These are phyloP conservation scores for Micromonas pusilla DNA, from an alignment of 139 green algal species.

Conservation along the genomic window DNA sequence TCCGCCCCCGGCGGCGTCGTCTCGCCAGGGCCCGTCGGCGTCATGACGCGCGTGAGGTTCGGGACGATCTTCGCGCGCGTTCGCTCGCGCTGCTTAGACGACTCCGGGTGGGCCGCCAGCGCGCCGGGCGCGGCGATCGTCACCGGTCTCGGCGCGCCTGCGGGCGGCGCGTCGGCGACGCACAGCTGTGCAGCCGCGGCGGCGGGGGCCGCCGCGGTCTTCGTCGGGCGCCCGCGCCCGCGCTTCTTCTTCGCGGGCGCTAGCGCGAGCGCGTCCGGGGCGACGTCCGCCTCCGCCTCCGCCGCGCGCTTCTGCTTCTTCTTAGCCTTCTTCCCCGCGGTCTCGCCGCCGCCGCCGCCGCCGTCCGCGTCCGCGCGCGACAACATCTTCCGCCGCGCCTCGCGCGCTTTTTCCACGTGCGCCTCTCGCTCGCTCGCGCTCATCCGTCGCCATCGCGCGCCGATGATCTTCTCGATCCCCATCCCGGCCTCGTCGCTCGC, in stretches of 20 bases:
- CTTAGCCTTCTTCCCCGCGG: too few relatives aligned
- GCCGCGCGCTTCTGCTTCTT: background rate
- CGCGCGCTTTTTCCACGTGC: conserved; percentile 8
- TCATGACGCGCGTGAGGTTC: background rate
- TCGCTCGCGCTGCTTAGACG: too few relatives aligned
- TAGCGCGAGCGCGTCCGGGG: too few relatives aligned
- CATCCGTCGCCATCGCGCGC: background rate
- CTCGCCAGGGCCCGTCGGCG: too few relatives aligned
- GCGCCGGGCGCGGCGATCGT: background rate
- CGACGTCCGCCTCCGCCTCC: conserved; percentile 5
- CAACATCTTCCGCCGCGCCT: too few relatives aligned
- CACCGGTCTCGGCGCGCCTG: too few relatives aligned
- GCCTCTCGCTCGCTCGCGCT: background rate
- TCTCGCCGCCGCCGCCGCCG: too few relatives aligned
- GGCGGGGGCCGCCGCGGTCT: background rate
- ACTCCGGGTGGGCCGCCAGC: too few relatives aligned
- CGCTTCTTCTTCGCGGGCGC: too few relatives aligned
- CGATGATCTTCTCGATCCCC: conserved; percentile 13
- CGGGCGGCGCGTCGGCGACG: too few relatives aligned
- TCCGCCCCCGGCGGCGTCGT: background rate
- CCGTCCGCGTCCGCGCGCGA: too few relatives aligned
- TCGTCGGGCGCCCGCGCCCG: background rate
- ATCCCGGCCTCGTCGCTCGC: background rate
- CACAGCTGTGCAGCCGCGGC: background rate
- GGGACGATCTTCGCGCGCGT: too few relatives aligned